A percentile compares a stretch with the other conserved stretches of the same genome.
These are phyloP conservation scores for Populus tremula DNA, from an alignment of 345 rosid species.

Conservation along the genomic window DNA sequence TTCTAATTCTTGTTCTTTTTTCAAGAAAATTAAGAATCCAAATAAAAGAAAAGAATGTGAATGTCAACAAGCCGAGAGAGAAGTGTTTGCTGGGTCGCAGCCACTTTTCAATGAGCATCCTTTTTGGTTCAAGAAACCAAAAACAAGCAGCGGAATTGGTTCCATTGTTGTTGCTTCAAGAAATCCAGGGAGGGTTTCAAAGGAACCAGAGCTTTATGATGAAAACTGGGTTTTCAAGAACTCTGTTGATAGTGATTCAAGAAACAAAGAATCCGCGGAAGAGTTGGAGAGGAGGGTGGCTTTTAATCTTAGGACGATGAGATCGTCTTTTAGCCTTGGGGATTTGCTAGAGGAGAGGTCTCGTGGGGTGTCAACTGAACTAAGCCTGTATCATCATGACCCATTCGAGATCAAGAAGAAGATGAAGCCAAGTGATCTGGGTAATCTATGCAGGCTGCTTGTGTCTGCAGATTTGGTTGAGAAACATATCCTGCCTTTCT, in stretches of 20 bases:
- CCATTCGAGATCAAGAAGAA: constrained; percentile 12
- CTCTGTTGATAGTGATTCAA: background rate
- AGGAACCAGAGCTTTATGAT: background rate
- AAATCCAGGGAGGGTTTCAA: background rate
- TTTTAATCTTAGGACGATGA: background rate
- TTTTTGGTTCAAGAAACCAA: background rate
- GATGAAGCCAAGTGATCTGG: constrained; percentile 3
- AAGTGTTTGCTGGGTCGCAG: background rate
- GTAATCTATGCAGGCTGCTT: constrained; percentile 1
- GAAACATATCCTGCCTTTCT: background rate
- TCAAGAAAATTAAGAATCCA: background rate
- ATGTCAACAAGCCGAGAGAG: background rate
- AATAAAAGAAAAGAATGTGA: background rate
- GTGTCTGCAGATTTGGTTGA: background rate
- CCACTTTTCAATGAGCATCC: background rate
- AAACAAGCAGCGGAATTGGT: background rate
- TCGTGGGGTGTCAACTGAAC: background rate
- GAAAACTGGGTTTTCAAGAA: background rate
- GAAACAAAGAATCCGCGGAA: background rate
- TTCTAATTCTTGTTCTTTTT: background rate
- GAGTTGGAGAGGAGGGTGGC: background rate
- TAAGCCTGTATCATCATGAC: background rate
- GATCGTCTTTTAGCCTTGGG: background rate
- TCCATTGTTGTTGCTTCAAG: background rate
- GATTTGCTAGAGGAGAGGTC: background rate